Conservation (phyloP, 2,329 filamentous ascomycete species). For the Colletotrichum caudatum region DNA sequence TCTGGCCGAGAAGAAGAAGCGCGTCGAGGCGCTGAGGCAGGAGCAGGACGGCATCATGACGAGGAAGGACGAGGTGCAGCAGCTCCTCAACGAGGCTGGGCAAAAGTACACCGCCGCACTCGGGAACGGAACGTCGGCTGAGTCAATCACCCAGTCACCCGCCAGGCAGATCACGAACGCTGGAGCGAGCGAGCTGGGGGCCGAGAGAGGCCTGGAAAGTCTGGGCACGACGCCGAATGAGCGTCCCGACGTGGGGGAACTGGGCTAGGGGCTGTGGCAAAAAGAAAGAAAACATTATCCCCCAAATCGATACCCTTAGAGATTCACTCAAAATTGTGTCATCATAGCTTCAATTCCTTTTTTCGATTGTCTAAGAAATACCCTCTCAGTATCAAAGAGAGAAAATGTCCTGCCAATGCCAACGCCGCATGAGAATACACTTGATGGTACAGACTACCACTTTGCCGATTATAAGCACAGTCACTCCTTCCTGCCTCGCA, state of each 20-base stretch:
- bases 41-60: slow-evolving; percentile 77
- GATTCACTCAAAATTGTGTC: neutral
- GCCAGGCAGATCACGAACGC: slow-evolving; percentile 39
- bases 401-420: slow-evolving; percentile 45
- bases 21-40: slow-evolving; percentile 73
- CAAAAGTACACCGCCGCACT: slow-evolving; percentile 67
- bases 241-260: slow-evolving; percentile 48
- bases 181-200: slow-evolving; percentile 45
- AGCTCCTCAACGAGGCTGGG: slow-evolving; percentile 82
- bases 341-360: slow-evolving; percentile 35
- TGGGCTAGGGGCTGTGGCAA: slow-evolving; percentile 39
- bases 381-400: slow-evolving; percentile 43
- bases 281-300: neutral
- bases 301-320: slow-evolving; percentile 44
- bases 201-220: slow-evolving; percentile 60
- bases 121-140: slow-evolving; percentile 42
- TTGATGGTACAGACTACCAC: slow-evolving; percentile 47
- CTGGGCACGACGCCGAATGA: slow-evolving; percentile 58
- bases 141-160: slow-evolving; percentile 39
- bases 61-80: slow-evolving; percentile 84
- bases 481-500: slow-evolving; percentile 27
- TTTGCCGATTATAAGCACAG: slow-evolving; percentile 42
- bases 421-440: slow-evolving; percentile 47
- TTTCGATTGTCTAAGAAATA: slow-evolving; percentile 43
- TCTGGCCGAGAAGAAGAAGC: slow-evolving; percentile 69